Evolutionary conservation across 2,329 filamentous ascomycete genomes (phyloP).

Genomic region (Trichophyton verrucosum): DNA sequence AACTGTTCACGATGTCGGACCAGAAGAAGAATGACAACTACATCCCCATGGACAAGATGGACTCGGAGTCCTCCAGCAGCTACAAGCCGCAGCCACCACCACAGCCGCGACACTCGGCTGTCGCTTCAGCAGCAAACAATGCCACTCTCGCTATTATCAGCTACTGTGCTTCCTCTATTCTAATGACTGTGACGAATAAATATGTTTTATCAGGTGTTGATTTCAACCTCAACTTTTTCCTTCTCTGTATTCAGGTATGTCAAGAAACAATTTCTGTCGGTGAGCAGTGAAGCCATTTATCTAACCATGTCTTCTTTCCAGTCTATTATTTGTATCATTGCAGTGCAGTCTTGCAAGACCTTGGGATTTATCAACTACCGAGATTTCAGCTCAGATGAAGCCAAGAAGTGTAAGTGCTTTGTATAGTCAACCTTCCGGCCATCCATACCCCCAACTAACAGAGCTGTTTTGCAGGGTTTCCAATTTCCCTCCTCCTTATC

Average conservation of each 20-base stretch:
- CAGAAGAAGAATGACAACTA: slow-evolving; percentile 79
- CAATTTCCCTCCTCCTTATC: slow-evolving; percentile 86
- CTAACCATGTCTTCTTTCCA: slow-evolving; percentile 27
- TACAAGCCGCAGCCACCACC: slow-evolving; percentile 30
- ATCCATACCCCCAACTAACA: not conserved
- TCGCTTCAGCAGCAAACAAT: slow-evolving; percentile 54
- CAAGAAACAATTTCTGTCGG: slow-evolving; percentile 18
- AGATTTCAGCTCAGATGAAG: slow-evolving; percentile 79
- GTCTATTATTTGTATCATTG: slow-evolving; percentile 78
- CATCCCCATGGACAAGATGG: slow-evolving; percentile 54
- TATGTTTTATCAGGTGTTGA: slow-evolving; percentile 82
- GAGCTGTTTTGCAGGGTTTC: slow-evolving; percentile 60
- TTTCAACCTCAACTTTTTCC: slow-evolving; percentile 96
- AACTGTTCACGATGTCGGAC: slow-evolving; percentile 54
- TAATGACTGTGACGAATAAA: slow-evolving; percentile 99
- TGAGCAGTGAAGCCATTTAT: not conserved
- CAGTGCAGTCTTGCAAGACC: slow-evolving; percentile 73
- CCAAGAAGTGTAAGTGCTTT: slow-evolving; percentile 63
- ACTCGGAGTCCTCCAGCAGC: slow-evolving; percentile 38
- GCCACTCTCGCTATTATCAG: slow-evolving; percentile 68
- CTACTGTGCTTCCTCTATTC: slow-evolving; percentile 92
- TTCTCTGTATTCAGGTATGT: slow-evolving; percentile 76
- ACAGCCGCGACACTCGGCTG: slow-evolving; percentile 22
- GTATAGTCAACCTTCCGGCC: no score
- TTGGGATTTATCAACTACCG: slow-evolving; percentile 67